A percentile compares a stretch with the other conserved stretches of the same genome.
These are phyloP conservation scores for Pseudogymnoascus sp. DNA, from an alignment of 2,329 filamentous ascomycete species.

Conservation along the genomic window DNA sequence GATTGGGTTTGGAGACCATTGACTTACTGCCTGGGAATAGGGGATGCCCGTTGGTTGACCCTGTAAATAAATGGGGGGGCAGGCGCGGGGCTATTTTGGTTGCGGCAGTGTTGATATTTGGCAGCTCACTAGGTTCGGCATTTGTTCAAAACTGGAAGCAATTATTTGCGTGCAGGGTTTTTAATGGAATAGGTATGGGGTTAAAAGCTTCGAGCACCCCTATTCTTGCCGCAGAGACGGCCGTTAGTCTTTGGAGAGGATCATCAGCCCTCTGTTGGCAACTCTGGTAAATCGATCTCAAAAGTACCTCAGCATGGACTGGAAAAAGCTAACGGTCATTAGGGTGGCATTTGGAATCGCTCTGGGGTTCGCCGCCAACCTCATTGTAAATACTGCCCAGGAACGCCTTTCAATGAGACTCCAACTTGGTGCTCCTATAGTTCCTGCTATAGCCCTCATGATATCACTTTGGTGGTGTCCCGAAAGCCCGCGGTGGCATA, in stretches of 20 bases:
- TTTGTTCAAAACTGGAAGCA: not conserved
- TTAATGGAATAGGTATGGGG: conserved; percentile 4
- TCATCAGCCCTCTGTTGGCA: not conserved
- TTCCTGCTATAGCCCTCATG: not conserved
- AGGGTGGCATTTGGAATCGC: not conserved
- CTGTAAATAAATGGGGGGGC: not conserved
- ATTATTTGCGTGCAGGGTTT: conserved; percentile 10
- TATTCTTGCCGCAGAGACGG: not conserved
- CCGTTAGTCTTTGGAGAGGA: not conserved
- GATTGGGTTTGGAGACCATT: not conserved
- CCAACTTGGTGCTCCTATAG: not conserved
- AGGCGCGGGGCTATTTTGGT: not conserved
- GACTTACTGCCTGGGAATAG: not conserved
- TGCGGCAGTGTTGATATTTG: not conserved
- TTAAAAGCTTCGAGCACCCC: not conserved
- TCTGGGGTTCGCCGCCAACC: not conserved
- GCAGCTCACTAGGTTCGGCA: not conserved
- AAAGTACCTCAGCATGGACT: not conserved
- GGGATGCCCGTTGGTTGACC: not conserved
- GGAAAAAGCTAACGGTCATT: not conserved
- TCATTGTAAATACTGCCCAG: not conserved
- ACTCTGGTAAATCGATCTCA: not conserved
- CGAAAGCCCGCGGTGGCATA: not conserved
- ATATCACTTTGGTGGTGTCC: not conserved
- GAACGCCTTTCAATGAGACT: not conserved